A percentile compares a stretch with the other conserved stretches of the same genome.
Conservation (phyloP, 1,284 basidiomycete species). For the Mixia osmundae region DNA sequence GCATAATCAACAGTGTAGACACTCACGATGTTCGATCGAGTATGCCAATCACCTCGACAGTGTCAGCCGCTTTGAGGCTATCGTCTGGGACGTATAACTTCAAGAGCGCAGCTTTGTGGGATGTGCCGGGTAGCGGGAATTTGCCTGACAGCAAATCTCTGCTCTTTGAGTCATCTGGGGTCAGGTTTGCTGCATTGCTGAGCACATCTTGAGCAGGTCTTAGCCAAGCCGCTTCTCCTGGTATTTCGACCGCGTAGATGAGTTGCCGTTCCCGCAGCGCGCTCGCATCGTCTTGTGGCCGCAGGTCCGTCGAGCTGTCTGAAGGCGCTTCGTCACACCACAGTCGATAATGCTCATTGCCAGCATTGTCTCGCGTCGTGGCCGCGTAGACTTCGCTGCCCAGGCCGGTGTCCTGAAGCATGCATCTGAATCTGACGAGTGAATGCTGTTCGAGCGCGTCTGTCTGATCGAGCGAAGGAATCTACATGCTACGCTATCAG, state of each 20-base stretch:
- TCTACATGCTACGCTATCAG: no score
- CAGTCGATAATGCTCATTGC: constrained; percentile 1
- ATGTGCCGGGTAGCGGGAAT: constrained; percentile 10
- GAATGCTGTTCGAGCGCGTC: constrained; percentile 3
- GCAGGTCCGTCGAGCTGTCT: constrained; percentile 4
- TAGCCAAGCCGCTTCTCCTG: constrained; percentile 19
- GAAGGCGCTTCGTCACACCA: constrained; percentile 6
- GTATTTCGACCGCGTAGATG: constrained; percentile 20
- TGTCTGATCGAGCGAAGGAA: constrained; percentile 4
- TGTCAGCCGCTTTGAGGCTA: constrained; percentile 12
- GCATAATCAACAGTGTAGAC: not conserved
- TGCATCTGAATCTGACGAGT: constrained; percentile 20
- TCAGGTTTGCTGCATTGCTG: not conserved
- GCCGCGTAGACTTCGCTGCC: constrained; percentile 20
- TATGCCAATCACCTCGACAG: constrained; percentile 16
- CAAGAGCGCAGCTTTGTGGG: constrained; percentile 11
- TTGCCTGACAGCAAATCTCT: constrained; percentile 7
- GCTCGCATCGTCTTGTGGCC: constrained; percentile 5
- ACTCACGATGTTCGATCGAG: no score
- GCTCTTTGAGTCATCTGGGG: no score
- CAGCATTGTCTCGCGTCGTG: not conserved
- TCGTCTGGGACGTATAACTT: constrained; percentile 12
- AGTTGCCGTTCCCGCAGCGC: constrained; percentile 20
- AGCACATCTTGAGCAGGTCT: not conserved
- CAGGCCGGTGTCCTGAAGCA: constrained; percentile 23